These are phyloP conservation scores for Achaetomium macrosporum DNA, from an alignment of 2,329 filamentous ascomycete genomes.

Conservation along the genomic window DNA sequence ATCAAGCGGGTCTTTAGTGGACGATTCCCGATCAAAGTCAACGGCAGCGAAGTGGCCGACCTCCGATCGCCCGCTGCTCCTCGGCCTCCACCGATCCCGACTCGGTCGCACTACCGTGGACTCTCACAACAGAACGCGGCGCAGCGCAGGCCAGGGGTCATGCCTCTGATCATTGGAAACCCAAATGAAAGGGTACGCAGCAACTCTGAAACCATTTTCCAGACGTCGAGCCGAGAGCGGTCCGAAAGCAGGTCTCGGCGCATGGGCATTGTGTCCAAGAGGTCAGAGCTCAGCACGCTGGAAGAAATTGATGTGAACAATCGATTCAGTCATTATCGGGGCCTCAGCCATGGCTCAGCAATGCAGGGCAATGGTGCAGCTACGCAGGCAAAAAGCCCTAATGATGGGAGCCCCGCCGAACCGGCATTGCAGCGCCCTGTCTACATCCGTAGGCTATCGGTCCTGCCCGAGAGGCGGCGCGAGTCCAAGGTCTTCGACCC, in stretches of 20 bases:
- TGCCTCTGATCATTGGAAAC: slow-evolving; percentile 63
- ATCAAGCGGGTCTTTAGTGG: slow-evolving; percentile 58
- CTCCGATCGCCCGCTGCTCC: slow-evolving; percentile 61
- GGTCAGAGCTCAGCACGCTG: slow-evolving; percentile 55
- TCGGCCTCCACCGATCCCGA: slow-evolving; percentile 71
- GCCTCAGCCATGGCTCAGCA: slow-evolving; percentile 62
- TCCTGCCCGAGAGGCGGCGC: slow-evolving; percentile 57
- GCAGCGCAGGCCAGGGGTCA: slow-evolving; percentile 64
- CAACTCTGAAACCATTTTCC: slow-evolving; percentile 57
- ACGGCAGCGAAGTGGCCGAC: slow-evolving; percentile 63
- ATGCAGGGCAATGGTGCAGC: slow-evolving; percentile 49
- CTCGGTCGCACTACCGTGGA: slow-evolving; percentile 73
- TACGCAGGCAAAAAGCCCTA: slow-evolving; percentile 46
- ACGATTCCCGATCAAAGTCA: slow-evolving; percentile 65
- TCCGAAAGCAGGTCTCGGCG: slow-evolving; percentile 52
- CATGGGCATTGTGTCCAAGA: slow-evolving; percentile 58
- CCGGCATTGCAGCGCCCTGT: slow-evolving; percentile 52
- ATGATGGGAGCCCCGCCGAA: slow-evolving; percentile 55
- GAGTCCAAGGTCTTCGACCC: slow-evolving; percentile 57
- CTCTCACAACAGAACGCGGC: slow-evolving; percentile 62
- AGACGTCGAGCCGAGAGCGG: slow-evolving; percentile 43
- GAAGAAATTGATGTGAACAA: slow-evolving; percentile 59
- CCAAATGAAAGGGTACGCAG: slow-evolving; percentile 62
- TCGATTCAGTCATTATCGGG: slow-evolving; percentile 60
- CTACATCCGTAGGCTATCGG: slow-evolving; percentile 58